Evolutionary conservation across 2,329 filamentous ascomycete genomes (phyloP).

Genomic region (Stylonectria norvegica): DNA sequence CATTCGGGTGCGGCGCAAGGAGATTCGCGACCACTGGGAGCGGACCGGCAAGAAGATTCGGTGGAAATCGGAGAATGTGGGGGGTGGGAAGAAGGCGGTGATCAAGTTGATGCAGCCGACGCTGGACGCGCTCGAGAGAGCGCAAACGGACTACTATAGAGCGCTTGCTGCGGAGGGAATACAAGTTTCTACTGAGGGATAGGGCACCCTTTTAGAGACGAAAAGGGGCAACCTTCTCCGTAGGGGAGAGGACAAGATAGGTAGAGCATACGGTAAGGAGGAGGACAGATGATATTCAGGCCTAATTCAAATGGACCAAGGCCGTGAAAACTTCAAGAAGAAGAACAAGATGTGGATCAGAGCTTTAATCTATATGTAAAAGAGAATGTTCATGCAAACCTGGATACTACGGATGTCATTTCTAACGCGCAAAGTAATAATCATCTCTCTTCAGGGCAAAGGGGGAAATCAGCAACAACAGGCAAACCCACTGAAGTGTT

Average conservation of each 20-base stretch:
- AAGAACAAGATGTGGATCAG: conserved; percentile 1
- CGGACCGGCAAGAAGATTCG: conserved; percentile 70
- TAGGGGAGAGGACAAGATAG: too few relatives aligned
- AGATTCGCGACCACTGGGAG: conserved; percentile 67
- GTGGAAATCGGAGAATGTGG: conserved; percentile 64
- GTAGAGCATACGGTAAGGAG: background rate
- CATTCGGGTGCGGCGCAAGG: conserved; percentile 63
- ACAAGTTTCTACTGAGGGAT: conserved; percentile 44
- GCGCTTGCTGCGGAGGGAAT: conserved; percentile 64
- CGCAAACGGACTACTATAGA: conserved; percentile 66
- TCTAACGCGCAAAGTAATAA: too few relatives aligned
- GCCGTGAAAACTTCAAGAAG: background rate
- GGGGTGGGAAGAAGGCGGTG: conserved; percentile 74
- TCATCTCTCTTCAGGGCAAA: too few relatives aligned
- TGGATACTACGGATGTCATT: too few relatives aligned
- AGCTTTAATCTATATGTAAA: too few relatives aligned
- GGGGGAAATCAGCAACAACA: too few relatives aligned
- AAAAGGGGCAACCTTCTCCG: too few relatives aligned
- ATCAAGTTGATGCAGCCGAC: conserved; percentile 73
- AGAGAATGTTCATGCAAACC: too few relatives aligned
- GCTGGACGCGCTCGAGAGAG: conserved; percentile 65
- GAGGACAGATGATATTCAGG: background rate
- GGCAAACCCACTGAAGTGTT: too few relatives aligned
- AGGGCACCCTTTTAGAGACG: too few relatives aligned
- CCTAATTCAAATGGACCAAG: background rate